These are phyloP conservation scores for Solanum pinnatisectum DNA, from an alignment of 257 asterid species.

Conservation along the genomic window DNA sequence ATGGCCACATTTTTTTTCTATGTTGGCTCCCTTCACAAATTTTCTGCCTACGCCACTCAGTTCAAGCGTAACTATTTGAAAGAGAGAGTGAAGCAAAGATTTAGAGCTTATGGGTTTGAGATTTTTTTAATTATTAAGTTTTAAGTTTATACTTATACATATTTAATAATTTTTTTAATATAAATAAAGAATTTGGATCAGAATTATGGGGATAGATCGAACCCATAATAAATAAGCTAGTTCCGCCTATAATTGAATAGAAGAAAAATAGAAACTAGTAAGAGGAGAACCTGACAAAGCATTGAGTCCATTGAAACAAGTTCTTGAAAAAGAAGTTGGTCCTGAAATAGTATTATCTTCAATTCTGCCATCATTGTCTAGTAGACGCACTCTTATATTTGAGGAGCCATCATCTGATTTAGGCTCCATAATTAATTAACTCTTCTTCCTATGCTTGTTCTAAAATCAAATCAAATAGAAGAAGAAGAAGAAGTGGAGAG, in stretches of 20 bases:
- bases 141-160: neutral
- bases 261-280: neutral
- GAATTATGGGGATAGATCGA: too few relatives aligned
- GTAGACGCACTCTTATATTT: constrained; percentile 10
- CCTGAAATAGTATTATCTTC: neutral
- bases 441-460: neutral
- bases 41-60: too few relatives aligned
- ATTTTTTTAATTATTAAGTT: too few relatives aligned
- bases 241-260: neutral
- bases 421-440: constrained; percentile 8
- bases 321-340: constrained; percentile 55
- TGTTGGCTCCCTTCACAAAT: too few relatives aligned
- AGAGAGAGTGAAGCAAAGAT: too few relatives aligned
- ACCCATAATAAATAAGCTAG: too few relatives aligned
- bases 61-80: neutral
- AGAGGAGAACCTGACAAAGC: constrained; percentile 46
- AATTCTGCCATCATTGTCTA: neutral
- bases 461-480: neutral
- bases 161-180: too few relatives aligned
- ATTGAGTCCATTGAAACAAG: constrained; percentile 87
- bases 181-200: too few relatives aligned
- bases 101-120: neutral
- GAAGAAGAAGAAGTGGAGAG: neutral
- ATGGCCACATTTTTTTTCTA: too few relatives aligned
- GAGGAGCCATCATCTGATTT: constrained; percentile 5